Conservation (phyloP, 1,284 basidiomycete genomes). For the Tylopilus orsonianus region DNA sequence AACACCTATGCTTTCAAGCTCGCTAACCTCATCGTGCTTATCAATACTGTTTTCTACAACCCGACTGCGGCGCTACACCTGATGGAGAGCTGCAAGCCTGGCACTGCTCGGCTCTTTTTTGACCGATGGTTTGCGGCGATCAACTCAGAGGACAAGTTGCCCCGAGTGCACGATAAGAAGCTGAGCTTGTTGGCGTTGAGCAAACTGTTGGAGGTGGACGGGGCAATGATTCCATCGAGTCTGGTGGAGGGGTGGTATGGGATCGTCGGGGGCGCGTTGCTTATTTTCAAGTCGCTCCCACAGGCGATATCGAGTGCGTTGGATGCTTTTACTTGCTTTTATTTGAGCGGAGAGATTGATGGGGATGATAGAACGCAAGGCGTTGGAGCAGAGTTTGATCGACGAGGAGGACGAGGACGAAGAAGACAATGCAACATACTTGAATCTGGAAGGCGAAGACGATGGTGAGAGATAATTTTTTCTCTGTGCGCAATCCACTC, state of each 20-base stretch:
- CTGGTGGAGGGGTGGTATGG: slow-evolving; percentile 71
- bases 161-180: slow-evolving; percentile 92
- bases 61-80: slow-evolving; percentile 72
- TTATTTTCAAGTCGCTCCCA: slow-evolving; percentile 74
- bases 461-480: slow-evolving; percentile 47
- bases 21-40: slow-evolving; percentile 78
- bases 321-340: neutral
- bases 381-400: slow-evolving; percentile 56
- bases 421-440: slow-evolving; percentile 52
- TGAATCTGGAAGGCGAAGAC: slow-evolving; percentile 67
- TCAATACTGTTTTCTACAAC: slow-evolving; percentile 87
- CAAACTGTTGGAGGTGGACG: slow-evolving; percentile 68
- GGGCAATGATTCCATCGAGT: slow-evolving; percentile 52
- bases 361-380: slow-evolving; percentile 57
- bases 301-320: slow-evolving; percentile 65
- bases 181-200: slow-evolving; percentile 76
- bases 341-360: slow-evolving; percentile 8
- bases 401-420: slow-evolving; percentile 63
- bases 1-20: slow-evolving; percentile 69
- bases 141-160: slow-evolving; percentile 59
- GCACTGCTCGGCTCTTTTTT: slow-evolving; percentile 70
- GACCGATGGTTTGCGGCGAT: slow-evolving; percentile 78
- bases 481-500: neutral
- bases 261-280: slow-evolving; percentile 68
- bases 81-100: slow-evolving; percentile 64